Evolutionary conservation across 1,139 yeast species (phyloP), one percentile per base, ranked within the genome.

Genomic region (Ogataea hybrid): DNA sequence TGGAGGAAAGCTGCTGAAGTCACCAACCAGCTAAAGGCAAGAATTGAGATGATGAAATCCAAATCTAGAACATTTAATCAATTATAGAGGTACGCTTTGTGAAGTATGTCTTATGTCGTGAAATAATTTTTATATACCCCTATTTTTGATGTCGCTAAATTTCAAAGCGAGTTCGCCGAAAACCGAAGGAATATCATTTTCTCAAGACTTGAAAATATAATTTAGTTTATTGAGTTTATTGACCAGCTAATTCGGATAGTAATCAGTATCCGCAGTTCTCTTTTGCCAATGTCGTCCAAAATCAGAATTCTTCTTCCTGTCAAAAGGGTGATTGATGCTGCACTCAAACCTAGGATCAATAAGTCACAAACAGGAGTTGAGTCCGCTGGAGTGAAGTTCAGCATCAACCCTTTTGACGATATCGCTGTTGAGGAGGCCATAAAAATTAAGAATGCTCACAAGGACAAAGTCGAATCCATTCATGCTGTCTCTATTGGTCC

Each of bases 371-470:
- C 89, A 10, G 96, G 94, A 4, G 82, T 92, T 41, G 96, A 89
- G 57, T 82, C 92, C 44, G 79, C 85, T 53, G 97, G 97, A 43
- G 89, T 88, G 55, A 90, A 90, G 69, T 89, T 84, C 73, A 80
- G 90, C 60, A 88, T 92, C 65, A 92, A 92, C 64, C 98, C 98
- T 43, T 92, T 92, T 67, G 94, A 96, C 68, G 98, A 92, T 66
- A 92, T 92, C 62, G 98, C 98, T 12, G 71, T 81, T 43, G 98
- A 92, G 67, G 98, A 92, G 65, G 95, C 97, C 3, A 71, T 90
- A 39, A 77, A 84, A 56, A 74, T 92, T 53, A 80, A 78, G 57
- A 92, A 86, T 57, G 71, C 72, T 35, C 65, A 81, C 62, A 82
- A 84, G 58, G 81, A 67, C n/a, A 65, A 78, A 37, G 96, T 89